Conservation (phyloP, 768 basidiomycete species). For the Kwoniella europaea region DNA sequence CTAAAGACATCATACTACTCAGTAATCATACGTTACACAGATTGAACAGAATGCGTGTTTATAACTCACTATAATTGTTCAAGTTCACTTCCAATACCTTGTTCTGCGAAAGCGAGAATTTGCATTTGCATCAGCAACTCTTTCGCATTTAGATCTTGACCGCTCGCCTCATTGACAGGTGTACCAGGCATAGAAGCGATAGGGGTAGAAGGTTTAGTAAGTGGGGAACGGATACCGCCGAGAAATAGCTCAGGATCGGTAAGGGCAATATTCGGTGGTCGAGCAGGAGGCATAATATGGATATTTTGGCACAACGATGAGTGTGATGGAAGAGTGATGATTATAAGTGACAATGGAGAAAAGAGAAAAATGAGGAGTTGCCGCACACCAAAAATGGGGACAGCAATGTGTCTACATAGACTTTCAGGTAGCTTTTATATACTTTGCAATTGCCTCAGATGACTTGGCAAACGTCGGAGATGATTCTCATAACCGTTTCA, state of each 20-base stretch:
- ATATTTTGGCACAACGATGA: neutral
- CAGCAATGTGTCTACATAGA: too few relatives aligned
- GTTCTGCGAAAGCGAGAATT: slow-evolving; percentile 55
- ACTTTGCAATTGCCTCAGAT: neutral
- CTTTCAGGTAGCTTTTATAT: neutral
- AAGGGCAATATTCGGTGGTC: slow-evolving; percentile 10
- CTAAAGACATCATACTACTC: slow-evolving; percentile 25
- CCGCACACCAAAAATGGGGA: too few relatives aligned
- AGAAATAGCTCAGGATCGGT: slow-evolving; percentile 26
- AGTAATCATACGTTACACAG: neutral
- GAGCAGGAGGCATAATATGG: neutral
- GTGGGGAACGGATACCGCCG: slow-evolving; percentile 3
- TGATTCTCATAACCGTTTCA: neutral
- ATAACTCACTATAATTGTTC: slow-evolving; percentile 57
- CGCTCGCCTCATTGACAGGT: neutral
- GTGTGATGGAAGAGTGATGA: neutral
- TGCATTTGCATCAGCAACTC: slow-evolving; percentile 53
- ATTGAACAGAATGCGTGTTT: too few relatives aligned
- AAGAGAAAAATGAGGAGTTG: too few relatives aligned
- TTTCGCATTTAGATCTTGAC: slow-evolving; percentile 7
- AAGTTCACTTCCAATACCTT: slow-evolving; percentile 57
- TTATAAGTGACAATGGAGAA: too few relatives aligned
- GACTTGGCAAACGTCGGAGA: neutral
- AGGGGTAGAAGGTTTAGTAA: slow-evolving; percentile 16
- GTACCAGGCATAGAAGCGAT: slow-evolving; percentile 15